Base-by-base conservation (phyloP, 805 yeast genomes). In the Kluyveromyces starmeri region DNA sequence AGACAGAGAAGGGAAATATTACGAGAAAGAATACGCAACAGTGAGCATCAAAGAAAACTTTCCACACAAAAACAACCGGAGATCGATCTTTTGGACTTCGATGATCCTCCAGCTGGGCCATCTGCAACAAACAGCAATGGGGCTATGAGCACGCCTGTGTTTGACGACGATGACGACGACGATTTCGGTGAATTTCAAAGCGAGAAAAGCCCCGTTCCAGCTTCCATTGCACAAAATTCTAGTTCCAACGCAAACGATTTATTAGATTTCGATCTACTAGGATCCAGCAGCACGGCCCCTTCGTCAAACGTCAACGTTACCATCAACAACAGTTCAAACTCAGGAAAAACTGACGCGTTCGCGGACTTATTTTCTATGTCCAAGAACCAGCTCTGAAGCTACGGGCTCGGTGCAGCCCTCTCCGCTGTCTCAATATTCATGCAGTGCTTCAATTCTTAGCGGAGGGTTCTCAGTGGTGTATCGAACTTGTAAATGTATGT, bases 131-230 rank as follows among this genome's bases (percentile, higher is more conserved):
- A 15, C 19, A 34, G 36, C 30, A 35, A 36, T 12, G 31, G 14
- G n/a, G 29, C 33, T 10, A 18, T 24, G 3, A 16, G 14, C 20
- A 27, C 38, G 11, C 45, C 7, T 6, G 13, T 12, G 14, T 23
- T 23, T 14, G 43, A 43, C 30, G 55, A 53, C 10, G 55, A 48
- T 11, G 53, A 52, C 7, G 59, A 55, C 28, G 61, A 60, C 40
- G 62, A 53, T 14, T 58, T 57, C 42, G 65, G 68, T 27, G 61
- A 61, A 37, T 55, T 56, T 47, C 59, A 58, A 50, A 44, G 51
- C 32, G 56, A 55, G 16, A 32, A 43, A n/a, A 36, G 37, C 28
- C 44, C 45, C 13, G 27, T 36, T 11, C 31, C 44, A 7, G 17
- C 26, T 9, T n/a, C 25, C 13, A 14, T 24, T 9, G 15, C 23